These are phyloP conservation scores for Diaporthe sp. DNA, from an alignment of 2,329 filamentous ascomycete genomes.

Conservation along the genomic window DNA sequence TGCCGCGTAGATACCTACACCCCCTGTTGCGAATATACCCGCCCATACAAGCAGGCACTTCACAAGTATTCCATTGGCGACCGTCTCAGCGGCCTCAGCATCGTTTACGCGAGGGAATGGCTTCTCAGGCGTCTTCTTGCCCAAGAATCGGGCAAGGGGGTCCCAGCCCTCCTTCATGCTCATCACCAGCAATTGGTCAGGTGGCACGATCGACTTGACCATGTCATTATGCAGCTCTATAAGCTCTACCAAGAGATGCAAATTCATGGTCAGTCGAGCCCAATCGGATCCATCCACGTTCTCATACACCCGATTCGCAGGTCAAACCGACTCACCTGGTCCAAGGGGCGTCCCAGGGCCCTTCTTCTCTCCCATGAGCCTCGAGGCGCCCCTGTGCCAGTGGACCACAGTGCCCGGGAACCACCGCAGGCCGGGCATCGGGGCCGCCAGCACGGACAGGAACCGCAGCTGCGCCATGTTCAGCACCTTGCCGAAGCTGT, in stretches of 20 bases:
- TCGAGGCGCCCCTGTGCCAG: neutral
- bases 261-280: neutral
- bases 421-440: constrained; percentile 33
- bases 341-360: constrained; percentile 4
- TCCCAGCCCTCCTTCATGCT: constrained; percentile 29
- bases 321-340: constrained; percentile 13
- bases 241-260: neutral
- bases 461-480: constrained; percentile 5
- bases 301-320: neutral
- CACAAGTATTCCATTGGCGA: constrained; percentile 4
- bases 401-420: neutral
- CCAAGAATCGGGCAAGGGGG: constrained; percentile 26
- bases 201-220: constrained; percentile 23
- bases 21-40: neutral
- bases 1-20: neutral
- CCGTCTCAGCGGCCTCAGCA: neutral
- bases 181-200: constrained; percentile 30
- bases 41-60: neutral
- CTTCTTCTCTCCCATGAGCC: constrained; percentile 12
- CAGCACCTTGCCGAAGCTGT: constrained; percentile 43
- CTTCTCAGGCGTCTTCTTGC: constrained; percentile 3
- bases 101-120: constrained; percentile 25
- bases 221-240: constrained; percentile 29
- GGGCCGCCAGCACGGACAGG: constrained; percentile 17
- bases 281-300: neutral